Base-by-base conservation (phyloP, 345 rosid genomes). In the Melastoma malabathricum region DNA sequence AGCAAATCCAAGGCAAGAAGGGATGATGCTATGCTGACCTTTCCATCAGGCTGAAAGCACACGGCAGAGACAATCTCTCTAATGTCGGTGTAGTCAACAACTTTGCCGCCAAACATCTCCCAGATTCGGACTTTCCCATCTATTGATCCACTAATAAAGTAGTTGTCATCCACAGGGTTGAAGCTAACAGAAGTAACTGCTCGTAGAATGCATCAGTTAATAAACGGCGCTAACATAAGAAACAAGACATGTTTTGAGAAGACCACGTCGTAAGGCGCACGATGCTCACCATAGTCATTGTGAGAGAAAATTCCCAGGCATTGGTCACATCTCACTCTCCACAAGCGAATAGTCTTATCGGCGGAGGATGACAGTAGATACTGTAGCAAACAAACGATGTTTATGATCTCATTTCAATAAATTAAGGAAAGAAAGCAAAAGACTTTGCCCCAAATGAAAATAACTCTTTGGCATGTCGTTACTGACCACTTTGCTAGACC, bases 401-500 rank as follows among this genome's bases (percentile, higher is more conserved):
- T 27, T 27, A 27, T 27, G 31, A 27, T 27, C 31, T 27, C 31
- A 27, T 27, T 27, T 27, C 31, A 27, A 27, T 27, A 2, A 27
- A 2, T 27, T 27, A 27, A 27, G 6, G 3, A 27, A 27, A 27
- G 3, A 27, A 54, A 41, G 8, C 17, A 46, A 43, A 18, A 60
- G n/a, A 10, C 29, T 34, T 43, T 25, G 34, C 39, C 13, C 3
- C 15, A 19, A 18, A 50, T 25, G 6, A 3, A 27, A 6, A 27
- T 6, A 27, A 27, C 6, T 27, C 4, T 27, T 27, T 27, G 31
- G 31, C 4, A 27, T 27, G 31, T 27, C 31, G 6, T 45, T 44
- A 64, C 78, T 75, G 6, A 86, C 95, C 81, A 80, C 80, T 68
- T 71, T 73, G 61, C 70, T 73, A 10, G 95, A 86, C 95, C 95